phyloP scores from a whole-genome alignment of 129 eudicot genomes.

The Daucus carota region DH1_v3.0 NC_030382.2:54514001-54514500 shows the following conservation, averaged over 20 bases:
- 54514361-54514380: background rate
- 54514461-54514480: background rate
- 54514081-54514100: background rate
- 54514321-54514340: too few relatives aligned
- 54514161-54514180: constrained; percentile 1
- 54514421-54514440: background rate
- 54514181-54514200: background rate
- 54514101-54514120: background rate
- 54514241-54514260: background rate
- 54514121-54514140: background rate
- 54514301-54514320: background rate
- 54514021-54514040: background rate
- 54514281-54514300: background rate
- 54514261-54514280: background rate
- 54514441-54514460: background rate
- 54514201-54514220: background rate
- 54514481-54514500: background rate
- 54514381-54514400: background rate
- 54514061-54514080: background rate
- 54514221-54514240: background rate
- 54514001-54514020: background rate
- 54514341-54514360: too few relatives aligned
- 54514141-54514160: background rate
- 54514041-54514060: background rate
- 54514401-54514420: background rate